Evolutionary conservation across 768 basidiomycete species (phyloP), one percentile per base, ranked within the genome.

Genomic region (Mycena galopus): DNA sequence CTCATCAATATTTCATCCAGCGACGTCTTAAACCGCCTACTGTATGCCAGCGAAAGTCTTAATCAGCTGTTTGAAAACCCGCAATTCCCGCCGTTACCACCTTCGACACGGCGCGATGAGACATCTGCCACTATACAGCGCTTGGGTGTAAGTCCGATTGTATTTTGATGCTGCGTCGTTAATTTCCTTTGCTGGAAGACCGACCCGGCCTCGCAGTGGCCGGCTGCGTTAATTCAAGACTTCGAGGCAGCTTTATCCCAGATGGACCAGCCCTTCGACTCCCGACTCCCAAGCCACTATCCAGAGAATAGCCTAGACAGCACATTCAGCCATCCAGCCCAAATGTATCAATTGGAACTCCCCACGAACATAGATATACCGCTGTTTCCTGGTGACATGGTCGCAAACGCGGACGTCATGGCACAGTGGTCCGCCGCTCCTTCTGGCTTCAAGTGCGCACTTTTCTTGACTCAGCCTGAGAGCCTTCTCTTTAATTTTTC

Each of bases 11-110:
- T 53, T 39, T 16, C 21, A 11, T 56, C 32, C 39, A 74, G 69
- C 19, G 73, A 74, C 50, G 11, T 71, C 30, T 12, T 74, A 30
- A 64, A 21, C 19, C 65, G 73, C 42, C 32, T 74, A 27, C 25
- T 74, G 25, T 35, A 64, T 32, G 56, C 55, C 4, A 59, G 69
- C 39, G 69, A 42, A 7, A 35, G 29, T 37, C 17, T 68, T 44
- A 65, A 70, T 39, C 39, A 16, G 17, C 12, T 39, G 17, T 39
- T 39, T 16, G 17, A 14, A 3, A 39, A 39, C 30, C n/a, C n/a
- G 12, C 51, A 7, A 25, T 67, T n/a, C 47, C 27, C 32, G 12
- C 27, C 39, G 35, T 16, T 39, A 14, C 67, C 72, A 21, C 62
- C 72, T 14, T 58, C 66, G 47, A 33, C 66, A 9, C 72, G 69